These are phyloP conservation scores for Rhodosporidiobolus sp. DNA, from an alignment of 768 basidiomycete genomes.

Conservation along the genomic window DNA sequence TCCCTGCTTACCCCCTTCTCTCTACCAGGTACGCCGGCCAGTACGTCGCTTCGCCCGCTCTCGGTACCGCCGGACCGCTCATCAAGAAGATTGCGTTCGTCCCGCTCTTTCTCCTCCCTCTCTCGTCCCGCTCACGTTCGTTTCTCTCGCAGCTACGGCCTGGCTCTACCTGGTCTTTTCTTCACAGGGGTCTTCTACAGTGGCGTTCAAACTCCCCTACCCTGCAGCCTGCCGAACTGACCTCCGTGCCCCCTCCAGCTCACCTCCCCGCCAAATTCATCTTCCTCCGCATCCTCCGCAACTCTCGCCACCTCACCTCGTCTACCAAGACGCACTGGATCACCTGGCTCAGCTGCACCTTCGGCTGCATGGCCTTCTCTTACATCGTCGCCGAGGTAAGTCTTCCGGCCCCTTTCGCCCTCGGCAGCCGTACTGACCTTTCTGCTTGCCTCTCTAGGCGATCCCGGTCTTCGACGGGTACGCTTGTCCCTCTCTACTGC, in stretches of 20 bases:
- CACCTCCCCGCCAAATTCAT: conserved; percentile 36
- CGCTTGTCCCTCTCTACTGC: not conserved
- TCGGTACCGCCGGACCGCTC: conserved; percentile 43
- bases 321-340: conserved; percentile 35
- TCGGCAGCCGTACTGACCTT: no score
- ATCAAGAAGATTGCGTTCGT: conserved; percentile 33
- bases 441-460: not conserved
- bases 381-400: conserved; percentile 38
- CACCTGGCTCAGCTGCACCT: conserved; percentile 29
- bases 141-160: no score
- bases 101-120: no score
- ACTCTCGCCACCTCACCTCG: conserved; percentile 31
- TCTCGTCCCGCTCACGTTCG: no score
- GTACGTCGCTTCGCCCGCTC: conserved; percentile 44
- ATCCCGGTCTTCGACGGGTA: not conserved
- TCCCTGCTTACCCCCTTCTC: not conserved
- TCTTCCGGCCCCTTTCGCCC: conserved; percentile 5
- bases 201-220: no score
- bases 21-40: conserved; percentile 33
- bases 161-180: conserved; percentile 38
- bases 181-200: conserved; percentile 2
- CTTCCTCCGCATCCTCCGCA: conserved; percentile 39
- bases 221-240: no score
- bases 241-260: not conserved
- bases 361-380: conserved; percentile 9